Percentiles rank a stretch among this genome's conserved stretches.
These are phyloP conservation scores for Apiospora koreana DNA, from an alignment of 2,329 filamentous ascomycete genomes.

Conservation along the genomic window DNA sequence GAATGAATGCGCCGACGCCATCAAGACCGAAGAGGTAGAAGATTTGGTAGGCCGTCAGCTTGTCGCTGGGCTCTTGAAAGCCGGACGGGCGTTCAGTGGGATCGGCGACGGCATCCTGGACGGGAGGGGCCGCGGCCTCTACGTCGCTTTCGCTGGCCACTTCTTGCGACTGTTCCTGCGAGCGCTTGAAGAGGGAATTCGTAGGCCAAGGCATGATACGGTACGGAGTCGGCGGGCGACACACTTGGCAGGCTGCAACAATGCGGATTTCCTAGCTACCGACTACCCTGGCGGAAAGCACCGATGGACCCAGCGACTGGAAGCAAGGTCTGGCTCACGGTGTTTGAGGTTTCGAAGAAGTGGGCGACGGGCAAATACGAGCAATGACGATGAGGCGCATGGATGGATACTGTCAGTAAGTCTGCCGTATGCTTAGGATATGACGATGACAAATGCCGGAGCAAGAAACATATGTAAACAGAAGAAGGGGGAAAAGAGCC, in stretches of 20 bases:
- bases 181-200: slow-evolving; percentile 24
- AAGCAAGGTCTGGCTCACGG: not conserved
- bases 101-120: not conserved
- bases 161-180: slow-evolving; percentile 5
- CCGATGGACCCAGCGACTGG: not conserved
- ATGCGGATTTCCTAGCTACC: not conserved
- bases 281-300: not conserved
- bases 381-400: not conserved
- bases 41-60: slow-evolving; percentile 44
- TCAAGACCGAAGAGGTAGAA: slow-evolving; percentile 52
- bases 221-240: not conserved
- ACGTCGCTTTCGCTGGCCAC: slow-evolving; percentile 7
- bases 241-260: not conserved
- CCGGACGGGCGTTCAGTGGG: not conserved
- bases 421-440: no score
- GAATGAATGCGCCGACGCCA: slow-evolving; percentile 46
- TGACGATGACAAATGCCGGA: not conserved
- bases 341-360: not conserved
- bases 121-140: slow-evolving; percentile 10
- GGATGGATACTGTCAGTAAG: not conserved
- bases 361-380: not conserved
- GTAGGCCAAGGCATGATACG: slow-evolving; percentile 27
- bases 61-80: slow-evolving; percentile 35
- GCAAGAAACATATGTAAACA: not conserved
- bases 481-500: not conserved